phyloP scores from a whole-genome alignment of 345 rosid genomes.

The Hypericum androsaemum region DNA sequence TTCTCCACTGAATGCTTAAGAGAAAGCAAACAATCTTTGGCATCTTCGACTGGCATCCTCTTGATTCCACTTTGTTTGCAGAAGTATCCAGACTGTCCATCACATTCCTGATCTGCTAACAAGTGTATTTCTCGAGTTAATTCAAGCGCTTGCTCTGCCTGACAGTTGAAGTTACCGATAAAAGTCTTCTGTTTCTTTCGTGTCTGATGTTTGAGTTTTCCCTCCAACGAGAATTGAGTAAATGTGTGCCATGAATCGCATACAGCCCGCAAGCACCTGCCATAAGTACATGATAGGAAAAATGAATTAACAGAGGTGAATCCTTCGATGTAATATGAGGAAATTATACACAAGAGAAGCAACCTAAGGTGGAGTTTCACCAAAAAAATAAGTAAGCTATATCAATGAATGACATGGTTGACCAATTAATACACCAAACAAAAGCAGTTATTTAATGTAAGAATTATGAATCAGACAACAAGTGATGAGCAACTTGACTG shows the following conservation, averaged over 20 bases:
- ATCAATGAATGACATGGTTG: too few relatives aligned
- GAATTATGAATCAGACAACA: constrained; percentile 1
- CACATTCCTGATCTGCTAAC: constrained; percentile 12
- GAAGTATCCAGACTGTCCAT: constrained; percentile 10
- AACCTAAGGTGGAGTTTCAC: too few relatives aligned
- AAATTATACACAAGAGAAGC: too few relatives aligned
- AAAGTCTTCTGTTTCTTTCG: constrained; percentile 44
- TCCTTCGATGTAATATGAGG: too few relatives aligned
- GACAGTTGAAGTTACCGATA: constrained; percentile 18
- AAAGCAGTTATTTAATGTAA: neutral
- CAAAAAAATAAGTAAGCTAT: too few relatives aligned
- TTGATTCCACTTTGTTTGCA: constrained; percentile 4
- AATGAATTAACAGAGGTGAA: too few relatives aligned
- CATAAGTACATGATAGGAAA: neutral
- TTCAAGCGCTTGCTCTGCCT: constrained; percentile 9
- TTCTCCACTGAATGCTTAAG: constrained; percentile 49
- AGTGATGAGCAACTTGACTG: constrained; percentile 7
- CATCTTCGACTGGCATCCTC: constrained; percentile 33
- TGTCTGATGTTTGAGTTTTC: constrained; percentile 17
- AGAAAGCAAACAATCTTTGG: constrained; percentile 66
- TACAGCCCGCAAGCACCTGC: constrained; percentile 51
- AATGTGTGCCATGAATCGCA: constrained; percentile 53
- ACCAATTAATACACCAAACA: too few relatives aligned
- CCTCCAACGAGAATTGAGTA: constrained; percentile 27
- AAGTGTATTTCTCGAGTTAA: constrained; percentile 6